These are phyloP conservation scores for Apiospora kogelbergensis DNA, from an alignment of 2,329 filamentous ascomycete genomes.

Conservation along the genomic window DNA sequence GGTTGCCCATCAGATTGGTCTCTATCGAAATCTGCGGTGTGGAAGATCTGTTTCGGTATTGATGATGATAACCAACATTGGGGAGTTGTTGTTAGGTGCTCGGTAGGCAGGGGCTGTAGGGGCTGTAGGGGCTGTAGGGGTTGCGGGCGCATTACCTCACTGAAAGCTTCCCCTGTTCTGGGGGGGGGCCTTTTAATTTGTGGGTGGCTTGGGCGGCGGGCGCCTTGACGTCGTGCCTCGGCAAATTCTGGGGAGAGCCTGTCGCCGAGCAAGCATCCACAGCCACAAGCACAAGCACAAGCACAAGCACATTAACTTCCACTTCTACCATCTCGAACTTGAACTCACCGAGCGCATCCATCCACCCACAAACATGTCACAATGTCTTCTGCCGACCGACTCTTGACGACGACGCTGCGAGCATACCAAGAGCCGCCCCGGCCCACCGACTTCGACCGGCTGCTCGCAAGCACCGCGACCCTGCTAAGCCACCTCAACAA, in stretches of 20 bases:
- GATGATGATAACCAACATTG: neutral
- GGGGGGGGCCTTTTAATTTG: neutral
- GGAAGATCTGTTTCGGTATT: neutral
- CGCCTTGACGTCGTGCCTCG: slow-evolving; percentile 26
- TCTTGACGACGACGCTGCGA: slow-evolving; percentile 66
- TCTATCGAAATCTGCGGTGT: neutral
- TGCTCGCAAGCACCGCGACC: slow-evolving; percentile 65
- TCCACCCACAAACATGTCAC: slow-evolving; percentile 17
- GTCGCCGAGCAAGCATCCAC: slow-evolving; percentile 3
- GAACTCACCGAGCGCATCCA: neutral
- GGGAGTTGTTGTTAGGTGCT: neutral
- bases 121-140: slow-evolving; percentile 4
- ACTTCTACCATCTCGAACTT: neutral
- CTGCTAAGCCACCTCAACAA: slow-evolving; percentile 71
- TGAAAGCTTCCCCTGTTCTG: neutral
- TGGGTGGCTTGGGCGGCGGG: slow-evolving; percentile 2
- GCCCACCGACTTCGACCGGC: slow-evolving; percentile 50
- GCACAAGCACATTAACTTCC: neutral
- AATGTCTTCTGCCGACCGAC: slow-evolving; percentile 67
- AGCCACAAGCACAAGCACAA: neutral
- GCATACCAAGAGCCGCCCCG: slow-evolving; percentile 55
- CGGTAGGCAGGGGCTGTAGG: slow-evolving; percentile 8
- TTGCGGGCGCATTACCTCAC: slow-evolving; percentile 11
- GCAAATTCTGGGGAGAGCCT: slow-evolving; percentile 19
- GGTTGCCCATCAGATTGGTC: slow-evolving; percentile 20